These are phyloP conservation scores for Volvox africanus DNA, from an alignment of 139 green algal genomes.

Conservation along the genomic window DNA sequence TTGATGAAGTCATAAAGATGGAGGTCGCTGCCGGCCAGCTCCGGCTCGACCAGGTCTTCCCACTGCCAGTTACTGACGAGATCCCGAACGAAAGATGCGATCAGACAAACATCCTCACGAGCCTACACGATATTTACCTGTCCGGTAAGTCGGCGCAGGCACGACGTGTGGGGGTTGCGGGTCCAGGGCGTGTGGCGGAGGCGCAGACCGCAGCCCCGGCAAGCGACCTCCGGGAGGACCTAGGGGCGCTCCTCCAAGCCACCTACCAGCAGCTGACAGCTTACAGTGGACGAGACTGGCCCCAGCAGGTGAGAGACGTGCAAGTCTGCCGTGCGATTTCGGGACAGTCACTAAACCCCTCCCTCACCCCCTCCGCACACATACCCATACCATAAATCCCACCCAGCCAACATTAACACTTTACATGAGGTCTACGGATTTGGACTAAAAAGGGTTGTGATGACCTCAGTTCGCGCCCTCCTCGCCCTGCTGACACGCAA, in stretches of 20 bases:
- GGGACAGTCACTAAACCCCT: no score
- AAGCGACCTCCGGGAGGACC: background rate
- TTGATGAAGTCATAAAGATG: background rate
- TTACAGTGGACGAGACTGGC: constrained; percentile 11
- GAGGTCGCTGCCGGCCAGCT: constrained; percentile 12
- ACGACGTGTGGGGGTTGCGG: background rate
- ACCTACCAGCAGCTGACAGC: background rate
- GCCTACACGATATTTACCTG: background rate
- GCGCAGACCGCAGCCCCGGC: background rate
- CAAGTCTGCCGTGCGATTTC: no score
- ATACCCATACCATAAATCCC: no score
- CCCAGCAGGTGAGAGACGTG: constrained; percentile 3
- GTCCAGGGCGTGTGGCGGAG: background rate
- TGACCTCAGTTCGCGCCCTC: no score
- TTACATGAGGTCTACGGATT: no score
- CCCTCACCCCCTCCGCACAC: no score
- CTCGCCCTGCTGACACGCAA: background rate
- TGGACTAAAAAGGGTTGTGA: no score
- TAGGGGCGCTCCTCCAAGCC: background rate
- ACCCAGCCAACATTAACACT: no score
- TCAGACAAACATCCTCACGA: constrained; percentile 4
- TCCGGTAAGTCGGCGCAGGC: background rate
- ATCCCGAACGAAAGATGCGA: background rate
- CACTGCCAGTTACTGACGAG: background rate
- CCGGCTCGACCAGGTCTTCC: constrained; percentile 21